These are phyloP conservation scores for Wickerhamiella sorbophila DNA, from an alignment of 805 yeast genomes.

Conservation along the genomic window DNA sequence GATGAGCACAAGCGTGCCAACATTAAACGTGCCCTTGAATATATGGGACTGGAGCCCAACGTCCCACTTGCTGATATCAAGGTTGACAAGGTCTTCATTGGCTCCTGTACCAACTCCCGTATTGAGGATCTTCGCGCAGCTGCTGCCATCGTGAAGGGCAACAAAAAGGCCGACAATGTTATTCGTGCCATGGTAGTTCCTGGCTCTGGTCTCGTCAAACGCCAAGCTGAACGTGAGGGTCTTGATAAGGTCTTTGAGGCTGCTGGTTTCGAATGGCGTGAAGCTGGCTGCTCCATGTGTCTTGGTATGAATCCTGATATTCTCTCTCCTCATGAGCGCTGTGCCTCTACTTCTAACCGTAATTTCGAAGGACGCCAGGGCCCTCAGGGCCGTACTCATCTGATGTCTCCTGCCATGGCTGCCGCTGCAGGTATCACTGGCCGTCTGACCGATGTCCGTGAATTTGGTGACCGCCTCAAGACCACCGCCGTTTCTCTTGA, in stretches of 20 bases:
- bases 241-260: constrained; percentile 76
- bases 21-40: constrained; percentile 79
- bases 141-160: constrained; percentile 83
- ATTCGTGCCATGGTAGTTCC: constrained; percentile 86
- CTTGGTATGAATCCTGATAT: constrained; percentile 99
- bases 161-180: constrained; percentile 68
- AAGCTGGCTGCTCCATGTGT: constrained; percentile 99
- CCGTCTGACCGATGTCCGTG: constrained; percentile 80
- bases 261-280: constrained; percentile 98
- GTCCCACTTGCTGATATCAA: constrained; percentile 59
- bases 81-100: constrained; percentile 91
- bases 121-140: constrained; percentile 95
- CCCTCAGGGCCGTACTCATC: constrained; percentile 85
- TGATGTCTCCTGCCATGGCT: constrained; percentile 99
- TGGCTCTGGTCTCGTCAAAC: constrained; percentile 90
- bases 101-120: constrained; percentile 96
- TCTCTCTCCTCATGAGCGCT: constrained; percentile 85
- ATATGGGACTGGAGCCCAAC: constrained; percentile 83
- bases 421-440: constrained; percentile 96
- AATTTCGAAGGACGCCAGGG: constrained; percentile 99
- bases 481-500: constrained; percentile 26
- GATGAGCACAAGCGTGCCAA: constrained; percentile 60
- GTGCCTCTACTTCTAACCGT: constrained; percentile 98
- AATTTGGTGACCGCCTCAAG: constrained; percentile 38
- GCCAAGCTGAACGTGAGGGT: constrained; percentile 91